Percentiles rank a stretch among this genome's conserved stretches.
phyloP scores from a whole-genome alignment of 345 rosid species.

The Populus simonii region DNA sequence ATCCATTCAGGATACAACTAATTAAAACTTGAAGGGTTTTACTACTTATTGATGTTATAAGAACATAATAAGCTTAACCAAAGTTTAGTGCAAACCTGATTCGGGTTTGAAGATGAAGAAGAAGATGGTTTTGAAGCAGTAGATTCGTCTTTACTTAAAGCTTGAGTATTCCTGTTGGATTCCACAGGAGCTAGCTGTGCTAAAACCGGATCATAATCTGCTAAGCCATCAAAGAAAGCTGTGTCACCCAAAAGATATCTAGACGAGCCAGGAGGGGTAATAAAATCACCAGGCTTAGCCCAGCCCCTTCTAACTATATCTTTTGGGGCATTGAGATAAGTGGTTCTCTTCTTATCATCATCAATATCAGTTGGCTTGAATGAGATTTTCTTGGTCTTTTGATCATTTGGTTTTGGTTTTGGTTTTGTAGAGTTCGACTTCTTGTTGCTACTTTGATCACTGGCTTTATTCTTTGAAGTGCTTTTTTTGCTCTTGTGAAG shows the following conservation, averaged over 20 bases:
- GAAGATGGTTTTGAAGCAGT: conserved; percentile 32
- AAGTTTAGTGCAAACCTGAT: conserved; percentile 40
- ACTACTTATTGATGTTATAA: too few species aligned
- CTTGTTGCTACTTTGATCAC: conserved; percentile 13
- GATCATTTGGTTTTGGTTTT: conserved; percentile 5
- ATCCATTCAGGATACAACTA: background rate
- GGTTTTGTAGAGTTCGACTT: conserved; percentile 14
- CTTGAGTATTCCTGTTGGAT: conserved; percentile 14
- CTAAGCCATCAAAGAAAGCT: conserved; percentile 30
- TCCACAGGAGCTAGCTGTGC: conserved; percentile 28
- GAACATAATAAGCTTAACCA: background rate
- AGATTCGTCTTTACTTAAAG: conserved; percentile 23
- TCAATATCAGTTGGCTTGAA: conserved; percentile 1
- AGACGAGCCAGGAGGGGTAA: conserved; percentile 69
- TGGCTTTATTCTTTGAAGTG: conserved; percentile 14
- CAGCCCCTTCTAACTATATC: conserved; percentile 38
- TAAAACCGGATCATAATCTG: conserved; percentile 44
- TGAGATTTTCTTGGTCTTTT: conserved; percentile 36
- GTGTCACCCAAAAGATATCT: conserved; percentile 64
- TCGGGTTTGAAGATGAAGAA: conserved; percentile 28
- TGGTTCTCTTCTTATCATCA: conserved; percentile 4
- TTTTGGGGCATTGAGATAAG: background rate
- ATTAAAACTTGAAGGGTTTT: background rate
- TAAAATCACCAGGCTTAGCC: conserved; percentile 35
- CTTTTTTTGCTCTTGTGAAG: conserved; percentile 37